These are phyloP conservation scores for Globisporangium solare DNA, from an alignment of 352 stramenopile genomes.

Conservation along the genomic window DNA sequence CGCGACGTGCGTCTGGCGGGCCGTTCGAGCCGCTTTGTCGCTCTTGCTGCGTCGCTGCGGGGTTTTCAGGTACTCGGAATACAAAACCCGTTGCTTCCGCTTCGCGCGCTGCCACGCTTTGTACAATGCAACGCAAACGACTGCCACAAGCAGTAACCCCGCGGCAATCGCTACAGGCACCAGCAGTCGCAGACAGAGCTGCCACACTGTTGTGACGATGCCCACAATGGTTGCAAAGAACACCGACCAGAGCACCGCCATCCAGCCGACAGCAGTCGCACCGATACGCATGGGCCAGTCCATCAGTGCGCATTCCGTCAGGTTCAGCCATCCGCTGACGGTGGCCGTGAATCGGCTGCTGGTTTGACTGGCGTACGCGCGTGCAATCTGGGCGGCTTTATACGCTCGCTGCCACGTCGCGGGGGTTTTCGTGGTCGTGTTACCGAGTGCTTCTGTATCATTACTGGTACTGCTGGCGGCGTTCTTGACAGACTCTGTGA, in stretches of 20 bases:
- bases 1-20: too few relatives aligned
- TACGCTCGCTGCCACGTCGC: neutral
- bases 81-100: conserved; percentile 5
- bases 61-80: conserved; percentile 10
- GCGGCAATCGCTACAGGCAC: neutral
- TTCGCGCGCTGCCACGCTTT: conserved; percentile 7
- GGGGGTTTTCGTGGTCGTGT: neutral
- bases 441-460: neutral
- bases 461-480: neutral
- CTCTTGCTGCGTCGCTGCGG: neutral
- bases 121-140: neutral
- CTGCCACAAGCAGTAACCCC: neutral
- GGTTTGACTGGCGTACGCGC: neutral
- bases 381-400: neutral
- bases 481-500: neutral
- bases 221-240: neutral
- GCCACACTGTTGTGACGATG: neutral
- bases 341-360: neutral
- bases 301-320: too few relatives aligned
- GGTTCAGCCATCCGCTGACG: neutral
- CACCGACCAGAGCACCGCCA: neutral
- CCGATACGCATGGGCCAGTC: neutral
- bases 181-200: neutral
- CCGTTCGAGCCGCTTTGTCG: too few relatives aligned
- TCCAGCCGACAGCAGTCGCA: neutral